Base-by-base conservation (phyloP, 2,329 filamentous ascomycete genomes). In the Mollisiaceae sp. region DNA sequence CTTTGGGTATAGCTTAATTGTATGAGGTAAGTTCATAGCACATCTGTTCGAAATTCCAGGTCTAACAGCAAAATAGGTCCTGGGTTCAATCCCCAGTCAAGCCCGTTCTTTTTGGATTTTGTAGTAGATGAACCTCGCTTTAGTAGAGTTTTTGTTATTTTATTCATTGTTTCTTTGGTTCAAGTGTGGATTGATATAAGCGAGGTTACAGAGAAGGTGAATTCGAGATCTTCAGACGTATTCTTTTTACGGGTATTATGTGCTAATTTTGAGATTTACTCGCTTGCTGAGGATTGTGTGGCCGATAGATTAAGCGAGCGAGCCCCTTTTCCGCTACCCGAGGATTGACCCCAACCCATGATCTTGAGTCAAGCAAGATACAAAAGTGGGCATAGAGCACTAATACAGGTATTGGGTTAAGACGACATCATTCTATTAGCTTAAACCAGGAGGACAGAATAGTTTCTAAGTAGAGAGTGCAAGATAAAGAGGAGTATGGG, bases 71-170 rank as follows among this genome's bases (percentile, higher is more conserved):
- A n/a, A n/a, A n/a, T n/a, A n/a, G n/a, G n/a, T n/a, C n/a, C n/a
- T n/a, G 22, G 45, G 45, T 50, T 50, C 45, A 50, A 50, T 50
- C 45, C 45, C 45, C 45, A 50, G 45, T 50, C 22, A 50, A 27
- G 45, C 45, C 45, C 45, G 2, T 24, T 20, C n/a, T 18, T 18
- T 43, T 43, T 43, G 18, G 41, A 2, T 4, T 6, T 43, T n/a
- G 14, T 43, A n/a, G 41, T 5, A 15, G n/a, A 41, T 12, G 4
- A 41, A 11, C 15, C 12, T 12, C 38, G 38, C 38, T 41, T 41
- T 41, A 11, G 11, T 11, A 9, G 15, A 11, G 38, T 41, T 41
- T 43, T 18, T 8, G n/a, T 15, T 43, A 1, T 43, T 18, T 43
- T 43, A 5, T 41, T 18, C 4, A 15, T 15, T 18, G 1, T 43